Conservation (phyloP, 768 basidiomycete genomes). For the Lepiota subincarnata region DNA sequence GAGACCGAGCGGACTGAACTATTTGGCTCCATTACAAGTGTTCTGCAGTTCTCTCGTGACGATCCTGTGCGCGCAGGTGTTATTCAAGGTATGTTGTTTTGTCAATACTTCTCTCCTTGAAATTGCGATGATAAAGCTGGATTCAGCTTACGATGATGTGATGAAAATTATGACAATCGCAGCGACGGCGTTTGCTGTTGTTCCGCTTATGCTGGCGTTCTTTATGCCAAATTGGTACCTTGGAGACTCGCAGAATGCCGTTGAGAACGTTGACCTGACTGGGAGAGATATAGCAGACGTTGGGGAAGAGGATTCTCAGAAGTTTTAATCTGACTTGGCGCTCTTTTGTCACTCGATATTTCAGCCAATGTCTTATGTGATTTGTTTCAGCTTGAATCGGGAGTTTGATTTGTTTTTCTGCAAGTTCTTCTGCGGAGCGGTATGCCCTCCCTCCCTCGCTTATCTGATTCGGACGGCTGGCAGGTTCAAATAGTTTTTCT, state of each 20-base stretch:
- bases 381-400: too few relatives aligned
- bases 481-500: too few relatives aligned
- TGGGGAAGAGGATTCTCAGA: too few relatives aligned
- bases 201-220: conserved; percentile 56
- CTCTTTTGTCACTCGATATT: too few relatives aligned
- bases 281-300: conserved; percentile 18
- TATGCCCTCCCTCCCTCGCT: too few relatives aligned
- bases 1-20: conserved; percentile 39
- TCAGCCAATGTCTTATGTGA: too few relatives aligned
- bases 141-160: conserved; percentile 47
- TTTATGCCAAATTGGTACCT: conserved; percentile 66
- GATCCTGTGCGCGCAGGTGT: conserved; percentile 63
- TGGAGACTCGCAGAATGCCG: conserved; percentile 67
- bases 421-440: too few relatives aligned
- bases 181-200: conserved; percentile 47
- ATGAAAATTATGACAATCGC: conserved; percentile 55
- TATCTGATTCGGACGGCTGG: too few relatives aligned
- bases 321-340: too few relatives aligned
- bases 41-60: conserved; percentile 42
- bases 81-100: conserved; percentile 45
- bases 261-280: conserved; percentile 40
- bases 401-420: too few relatives aligned
- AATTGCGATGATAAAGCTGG: neutral
- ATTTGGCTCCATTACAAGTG: conserved; percentile 55
- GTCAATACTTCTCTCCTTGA: neutral